These are phyloP conservation scores for Dendrobium officinale DNA, from an alignment of 106 monocot genomes.

Conservation along the genomic window DNA sequence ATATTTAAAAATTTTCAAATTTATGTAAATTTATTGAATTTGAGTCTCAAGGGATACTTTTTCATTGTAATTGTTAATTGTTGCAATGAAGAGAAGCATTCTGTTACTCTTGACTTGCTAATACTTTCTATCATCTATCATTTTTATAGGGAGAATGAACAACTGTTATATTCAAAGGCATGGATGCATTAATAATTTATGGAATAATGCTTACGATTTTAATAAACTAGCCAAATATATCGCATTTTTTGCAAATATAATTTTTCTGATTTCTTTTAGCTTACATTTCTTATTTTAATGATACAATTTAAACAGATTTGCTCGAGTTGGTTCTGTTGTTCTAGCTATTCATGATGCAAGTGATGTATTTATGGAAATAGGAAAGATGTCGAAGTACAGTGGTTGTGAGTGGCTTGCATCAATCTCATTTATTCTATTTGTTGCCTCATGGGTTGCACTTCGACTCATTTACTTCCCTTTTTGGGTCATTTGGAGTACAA, in stretches of 20 bases:
- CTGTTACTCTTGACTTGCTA: background rate
- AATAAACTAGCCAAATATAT: background rate
- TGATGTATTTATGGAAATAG: slow-evolving; percentile 88
- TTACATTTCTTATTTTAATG: background rate
- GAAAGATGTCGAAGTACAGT: slow-evolving; percentile 92
- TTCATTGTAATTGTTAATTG: background rate
- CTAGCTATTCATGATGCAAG: slow-evolving; percentile 91
- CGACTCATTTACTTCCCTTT: slow-evolving; percentile 83
- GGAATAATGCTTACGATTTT: background rate
- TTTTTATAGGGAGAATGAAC: background rate
- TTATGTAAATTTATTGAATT: background rate
- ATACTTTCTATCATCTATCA: background rate
- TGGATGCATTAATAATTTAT: background rate
- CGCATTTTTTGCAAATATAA: background rate
- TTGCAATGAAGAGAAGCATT: background rate
- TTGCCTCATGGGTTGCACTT: slow-evolving; percentile 61
- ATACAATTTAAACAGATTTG: slow-evolving; percentile 46
- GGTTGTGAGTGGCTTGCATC: slow-evolving; percentile 53
- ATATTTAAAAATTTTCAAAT: background rate
- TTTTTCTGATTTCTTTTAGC: background rate
- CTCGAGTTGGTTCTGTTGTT: slow-evolving; percentile 85
- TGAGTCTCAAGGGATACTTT: background rate
- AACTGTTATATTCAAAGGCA: background rate
- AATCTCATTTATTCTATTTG: slow-evolving; percentile 59
- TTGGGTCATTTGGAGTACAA: slow-evolving; percentile 85